phyloP scores from a whole-genome alignment of 2,329 filamentous ascomycete species.

The Aspergillus texensis region DNA sequence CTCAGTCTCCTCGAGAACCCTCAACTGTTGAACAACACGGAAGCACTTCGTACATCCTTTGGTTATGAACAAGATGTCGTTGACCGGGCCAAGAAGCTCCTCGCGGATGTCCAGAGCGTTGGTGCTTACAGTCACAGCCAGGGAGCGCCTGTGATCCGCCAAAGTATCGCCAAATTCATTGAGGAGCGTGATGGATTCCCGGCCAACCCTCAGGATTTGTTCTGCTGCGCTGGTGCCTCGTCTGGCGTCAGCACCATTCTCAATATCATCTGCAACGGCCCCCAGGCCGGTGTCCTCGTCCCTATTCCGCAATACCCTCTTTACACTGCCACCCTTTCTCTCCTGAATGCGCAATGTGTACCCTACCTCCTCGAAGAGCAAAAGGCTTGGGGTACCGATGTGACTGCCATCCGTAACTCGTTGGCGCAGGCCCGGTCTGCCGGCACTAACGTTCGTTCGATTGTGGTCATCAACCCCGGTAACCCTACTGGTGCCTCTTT shows the following conservation, averaged over 20 bases:
- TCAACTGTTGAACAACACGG: conserved; percentile 75
- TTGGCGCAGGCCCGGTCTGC: conserved; percentile 73
- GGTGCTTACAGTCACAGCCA: conserved; percentile 96
- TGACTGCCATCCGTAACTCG: conserved; percentile 73
- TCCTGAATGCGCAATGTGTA: conserved; percentile 83
- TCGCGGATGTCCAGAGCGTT: conserved; percentile 84
- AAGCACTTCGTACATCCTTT: conserved; percentile 72
- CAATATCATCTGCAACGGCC: conserved; percentile 79
- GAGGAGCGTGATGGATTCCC: conserved; percentile 89
- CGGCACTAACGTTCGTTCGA: conserved; percentile 84
- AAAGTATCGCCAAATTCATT: conserved; percentile 90
- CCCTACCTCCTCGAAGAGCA: conserved; percentile 93
- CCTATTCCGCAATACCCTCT: conserved; percentile 98
- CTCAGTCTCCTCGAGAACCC: conserved; percentile 92
- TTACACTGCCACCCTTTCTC: conserved; percentile 87
- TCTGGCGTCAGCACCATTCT: conserved; percentile 93
- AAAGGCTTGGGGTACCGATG: conserved; percentile 83
- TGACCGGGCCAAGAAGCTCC: conserved; percentile 76
- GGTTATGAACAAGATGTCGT: conserved; percentile 91
- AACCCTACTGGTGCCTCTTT: conserved; percentile 95
- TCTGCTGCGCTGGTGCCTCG: conserved; percentile 88
- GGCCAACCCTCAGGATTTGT: conserved; percentile 78
- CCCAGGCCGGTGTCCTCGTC: conserved; percentile 80
- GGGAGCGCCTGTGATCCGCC: conserved; percentile 80
- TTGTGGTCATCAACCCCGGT: conserved; percentile 97